These are phyloP conservation scores for Talaromyces nanjingensis DNA, from an alignment of 495 filamentous ascomycete species.

Conservation along the genomic window DNA sequence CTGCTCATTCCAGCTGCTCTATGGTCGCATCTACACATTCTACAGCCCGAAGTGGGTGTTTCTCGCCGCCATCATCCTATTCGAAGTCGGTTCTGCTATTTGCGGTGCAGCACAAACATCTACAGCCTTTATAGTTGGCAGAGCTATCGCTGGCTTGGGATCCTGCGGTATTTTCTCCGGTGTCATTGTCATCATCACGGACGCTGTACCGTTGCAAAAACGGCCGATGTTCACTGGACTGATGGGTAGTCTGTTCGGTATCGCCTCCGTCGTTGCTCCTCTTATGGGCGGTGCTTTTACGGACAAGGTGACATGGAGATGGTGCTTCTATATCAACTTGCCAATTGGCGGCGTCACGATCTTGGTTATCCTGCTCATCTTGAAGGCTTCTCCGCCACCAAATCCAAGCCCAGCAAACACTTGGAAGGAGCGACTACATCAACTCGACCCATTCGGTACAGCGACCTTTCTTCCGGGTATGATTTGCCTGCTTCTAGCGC, in stretches of 20 bases:
- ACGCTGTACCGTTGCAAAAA: constrained; percentile 33
- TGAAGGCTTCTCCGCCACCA: constrained; percentile 40
- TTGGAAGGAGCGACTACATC: constrained; percentile 17
- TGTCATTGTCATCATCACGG: constrained; percentile 36
- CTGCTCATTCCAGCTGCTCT: constrained; percentile 48
- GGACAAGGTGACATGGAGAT: constrained; percentile 39
- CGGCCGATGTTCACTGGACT: constrained; percentile 42
- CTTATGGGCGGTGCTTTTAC: constrained; percentile 43
- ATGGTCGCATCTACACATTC: constrained; percentile 53
- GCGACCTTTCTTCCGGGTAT: constrained; percentile 26
- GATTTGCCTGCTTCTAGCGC: constrained; percentile 31
- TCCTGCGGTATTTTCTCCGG: constrained; percentile 47
- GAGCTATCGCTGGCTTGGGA: constrained; percentile 53
- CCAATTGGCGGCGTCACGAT: constrained; percentile 46
- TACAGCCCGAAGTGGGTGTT: constrained; percentile 59
- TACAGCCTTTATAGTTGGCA: constrained; percentile 52
- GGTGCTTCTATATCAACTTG: constrained; percentile 55
- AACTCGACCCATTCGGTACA: constrained; percentile 22
- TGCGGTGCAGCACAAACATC: constrained; percentile 56
- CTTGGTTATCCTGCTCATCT: constrained; percentile 43
- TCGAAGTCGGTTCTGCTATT: constrained; percentile 49
- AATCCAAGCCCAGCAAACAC: constrained; percentile 13
- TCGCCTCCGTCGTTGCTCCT: constrained; percentile 36
- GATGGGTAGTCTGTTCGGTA: constrained; percentile 37
- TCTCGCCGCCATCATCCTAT: constrained; percentile 47